Conservation (phyloP, 2,329 filamentous ascomycete species). For the Epichloe uncinata region DNA sequence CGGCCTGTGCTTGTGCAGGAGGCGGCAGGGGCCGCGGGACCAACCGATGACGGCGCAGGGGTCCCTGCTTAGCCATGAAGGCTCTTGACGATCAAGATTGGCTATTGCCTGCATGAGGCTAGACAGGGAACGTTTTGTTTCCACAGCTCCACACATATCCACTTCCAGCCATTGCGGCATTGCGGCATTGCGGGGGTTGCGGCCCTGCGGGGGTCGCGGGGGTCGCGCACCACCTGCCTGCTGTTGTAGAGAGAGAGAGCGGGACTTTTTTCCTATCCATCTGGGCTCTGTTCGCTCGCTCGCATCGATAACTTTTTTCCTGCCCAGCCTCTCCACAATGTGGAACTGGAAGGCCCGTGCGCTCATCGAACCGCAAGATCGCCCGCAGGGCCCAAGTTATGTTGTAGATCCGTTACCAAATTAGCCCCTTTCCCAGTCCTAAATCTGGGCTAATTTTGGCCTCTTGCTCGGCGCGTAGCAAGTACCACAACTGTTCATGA, state of each 20-base stretch:
- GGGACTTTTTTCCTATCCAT: too few species aligned
- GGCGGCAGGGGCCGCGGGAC: conserved; percentile 32
- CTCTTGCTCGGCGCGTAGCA: conserved; percentile 9
- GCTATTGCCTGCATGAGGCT: conserved; percentile 20
- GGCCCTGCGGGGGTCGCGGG: too few species aligned
- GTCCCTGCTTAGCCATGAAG: conserved; percentile 9
- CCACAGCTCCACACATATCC: not conserved
- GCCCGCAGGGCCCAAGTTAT: not conserved
- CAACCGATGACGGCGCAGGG: conserved; percentile 28
- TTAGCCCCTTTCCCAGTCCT: conserved; percentile 7
- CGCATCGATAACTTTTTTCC: not conserved
- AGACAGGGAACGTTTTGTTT: conserved; percentile 8
- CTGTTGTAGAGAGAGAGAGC: too few species aligned
- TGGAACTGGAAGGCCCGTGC: not conserved
- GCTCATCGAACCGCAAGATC: conserved; percentile 1
- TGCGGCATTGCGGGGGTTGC: too few species aligned
- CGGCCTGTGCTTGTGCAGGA: conserved; percentile 24
- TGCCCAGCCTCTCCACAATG: not conserved
- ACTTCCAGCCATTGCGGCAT: not conserved
- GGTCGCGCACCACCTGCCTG: too few species aligned
- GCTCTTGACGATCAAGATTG: conserved; percentile 27
- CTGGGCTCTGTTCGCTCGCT: too few species aligned
- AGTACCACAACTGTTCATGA: not conserved
- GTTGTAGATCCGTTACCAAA: not conserved
- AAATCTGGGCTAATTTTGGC: conserved; percentile 9